Evolutionary conservation across 495 filamentous ascomycete species (phyloP).

Genomic region (Penicillium soppii): DNA sequence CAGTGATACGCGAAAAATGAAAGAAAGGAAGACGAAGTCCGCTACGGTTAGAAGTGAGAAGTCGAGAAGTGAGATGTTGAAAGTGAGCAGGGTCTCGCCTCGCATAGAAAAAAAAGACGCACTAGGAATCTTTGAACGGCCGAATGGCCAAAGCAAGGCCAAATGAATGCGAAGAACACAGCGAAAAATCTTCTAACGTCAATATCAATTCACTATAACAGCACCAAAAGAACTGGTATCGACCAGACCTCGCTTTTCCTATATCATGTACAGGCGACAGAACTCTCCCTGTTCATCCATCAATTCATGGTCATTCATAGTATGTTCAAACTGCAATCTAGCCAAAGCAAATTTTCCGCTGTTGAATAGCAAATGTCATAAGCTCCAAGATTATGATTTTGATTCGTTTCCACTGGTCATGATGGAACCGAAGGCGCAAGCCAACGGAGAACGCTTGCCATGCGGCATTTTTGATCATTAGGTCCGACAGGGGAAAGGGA

Average conservation of each 20-base stretch:
- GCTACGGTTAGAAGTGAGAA: no score
- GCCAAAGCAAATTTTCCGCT: constrained; percentile 24
- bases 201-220: constrained; percentile 24
- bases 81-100: no score
- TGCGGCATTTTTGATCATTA: neutral
- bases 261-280: constrained; percentile 36
- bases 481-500: neutral
- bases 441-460: constrained; percentile 9
- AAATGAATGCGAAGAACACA: no score
- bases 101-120: no score
- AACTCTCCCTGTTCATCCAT: constrained; percentile 24
- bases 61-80: no score
- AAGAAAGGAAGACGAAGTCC: no score
- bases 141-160: no score
- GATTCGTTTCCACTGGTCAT: constrained; percentile 6
- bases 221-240: constrained; percentile 19
- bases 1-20: no score
- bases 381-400: constrained; percentile 6
- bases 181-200: neutral
- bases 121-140: no score
- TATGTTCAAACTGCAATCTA: constrained; percentile 30
- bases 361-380: constrained; percentile 21
- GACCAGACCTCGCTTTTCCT: constrained; percentile 26
- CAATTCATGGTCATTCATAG: constrained; percentile 34
- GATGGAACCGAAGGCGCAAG: neutral